Base-by-base conservation (phyloP, 257 asterid species). In the Przewalskia tangutica region DNA sequence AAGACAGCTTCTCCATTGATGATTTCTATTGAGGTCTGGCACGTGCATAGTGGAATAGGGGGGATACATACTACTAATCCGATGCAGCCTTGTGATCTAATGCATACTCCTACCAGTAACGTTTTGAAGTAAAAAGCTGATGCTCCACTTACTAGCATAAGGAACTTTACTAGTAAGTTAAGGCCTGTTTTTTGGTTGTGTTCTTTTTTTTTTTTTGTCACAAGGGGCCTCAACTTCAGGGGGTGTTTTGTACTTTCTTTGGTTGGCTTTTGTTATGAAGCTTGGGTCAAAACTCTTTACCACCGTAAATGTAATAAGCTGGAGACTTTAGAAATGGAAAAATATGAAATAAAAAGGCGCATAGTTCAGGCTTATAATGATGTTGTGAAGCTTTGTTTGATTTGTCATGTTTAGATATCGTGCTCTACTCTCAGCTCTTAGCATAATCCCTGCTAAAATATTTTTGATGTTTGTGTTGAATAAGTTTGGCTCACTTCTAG, bases 1-100 rank as follows among this genome's bases (percentile, higher is more conserved):
- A 88, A 12, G 80, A 75, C 80, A 80, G 71, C 84, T 58, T 85
- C 79, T 82, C 84, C 56, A 63, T 84, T n/a, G 89, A 86, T 73
- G 89, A 86, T 48, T 88, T 88, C 82, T 80, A 55, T 58, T 56
- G 44, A 71, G 62, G 59, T 46, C 59, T 36, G 32, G 77, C 12
- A 16, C 16, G 20, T 0, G 27, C 34, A 67, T 67, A 67, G 77
- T 42, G 59, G 48, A 9, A 44, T 14, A 73, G 48, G 54, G 36
- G 32, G 66, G 66, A 20, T 40, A 67, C 56, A 50, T 75, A 75
- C 62, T 75, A 75, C 42, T 75, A 23, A 75, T 75, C 62, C 80
- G 14, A 2, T 75, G 62, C 62, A 50, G 23, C 80, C 80, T 75
- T 50, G 80, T 50, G 13, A 75, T 75, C 44, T 75, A 50, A 75